Evolutionary conservation across 208 protist species (phyloP), one percentile per base, ranked within the genome.

Genomic region (Trypanosoma conorhini): DNA sequence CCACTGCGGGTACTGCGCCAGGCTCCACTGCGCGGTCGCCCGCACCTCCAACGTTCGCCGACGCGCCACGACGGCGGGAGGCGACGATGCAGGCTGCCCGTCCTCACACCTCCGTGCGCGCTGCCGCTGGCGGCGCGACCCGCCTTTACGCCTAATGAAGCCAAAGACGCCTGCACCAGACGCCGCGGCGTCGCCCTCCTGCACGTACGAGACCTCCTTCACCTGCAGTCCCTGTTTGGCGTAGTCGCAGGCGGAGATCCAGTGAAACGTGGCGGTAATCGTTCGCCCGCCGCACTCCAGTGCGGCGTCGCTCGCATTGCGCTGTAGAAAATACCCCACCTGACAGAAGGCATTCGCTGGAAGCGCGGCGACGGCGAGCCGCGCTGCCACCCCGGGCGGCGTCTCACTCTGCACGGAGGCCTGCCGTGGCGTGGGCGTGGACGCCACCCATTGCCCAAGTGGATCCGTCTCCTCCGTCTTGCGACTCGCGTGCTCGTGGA

Each of bases 171-270:
- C n/a, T 10, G 50, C 10, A 21, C 19, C 17, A 33, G n/a, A 9
- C 28, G 13, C 3, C 26, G 13, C 33, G 26, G 13, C 33, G 26
- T 44, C n/a, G 9, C 19, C 40, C 9, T 48, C 38, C n/a, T 22
- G 22, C 22, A 69, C 38, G 24, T 70, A 70, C 21, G 55, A 62
- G 0, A 70, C 42, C 56, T 70, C 55, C 56, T 62, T 70, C 40
- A 70, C 66, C 42, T 70, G 66, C 13, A 70, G 56, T 1, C 66
- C 66, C 13, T 70, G 56, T 12, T 22, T 30, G 21, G 66, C 26
- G 44, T 52, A 70, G 48, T 70, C 66, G 54, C 66, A 70, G 17
- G 66, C 66, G 50, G 42, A 70, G n/a, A 70, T n/a, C 66, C 66
- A 70, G 48, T 70, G 42, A 51, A 55, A 70, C 5, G 52, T 70